Conservation (phyloP, 768 basidiomycete genomes). For the Agaricus bisporus region DNA sequence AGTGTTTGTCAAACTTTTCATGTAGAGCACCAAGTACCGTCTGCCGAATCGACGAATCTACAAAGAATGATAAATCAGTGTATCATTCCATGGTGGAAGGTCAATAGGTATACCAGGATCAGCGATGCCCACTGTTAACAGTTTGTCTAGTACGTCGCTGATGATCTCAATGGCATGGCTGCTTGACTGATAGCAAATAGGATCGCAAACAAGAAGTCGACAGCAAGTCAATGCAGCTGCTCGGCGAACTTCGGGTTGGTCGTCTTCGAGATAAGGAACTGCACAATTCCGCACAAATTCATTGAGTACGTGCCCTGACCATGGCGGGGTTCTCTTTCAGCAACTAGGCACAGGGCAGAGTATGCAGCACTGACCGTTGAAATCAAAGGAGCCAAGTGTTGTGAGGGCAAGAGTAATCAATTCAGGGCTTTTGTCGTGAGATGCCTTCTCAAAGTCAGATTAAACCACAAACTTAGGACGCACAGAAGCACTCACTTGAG, state of each 20-base stretch:
- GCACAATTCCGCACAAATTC: conserved; percentile 93
- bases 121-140: conserved; percentile 90
- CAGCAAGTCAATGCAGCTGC: conserved; percentile 93
- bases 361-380: conserved; percentile 56
- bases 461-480: neutral
- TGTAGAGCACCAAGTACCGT: conserved; percentile 84
- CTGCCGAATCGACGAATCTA: conserved; percentile 77
- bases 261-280: conserved; percentile 90
- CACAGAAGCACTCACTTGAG: conserved; percentile 32
- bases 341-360: neutral
- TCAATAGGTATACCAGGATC: conserved; percentile 67
- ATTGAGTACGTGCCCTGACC: conserved; percentile 81
- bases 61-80: conserved; percentile 1
- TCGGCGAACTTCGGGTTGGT: conserved; percentile 78
- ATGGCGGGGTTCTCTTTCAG: neutral
- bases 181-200: conserved; percentile 93
- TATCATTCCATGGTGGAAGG: conserved; percentile 4
- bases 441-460: conserved; percentile 24
- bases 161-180: conserved; percentile 96
- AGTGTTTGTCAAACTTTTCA: conserved; percentile 92
- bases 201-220: conserved; percentile 86
- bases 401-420: conserved; percentile 75
- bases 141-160: conserved; percentile 95
- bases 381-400: conserved; percentile 90
- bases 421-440: conserved; percentile 59